phyloP scores from a whole-genome alignment of 768 basidiomycete species.

The Termitomyces sp. region DNA sequence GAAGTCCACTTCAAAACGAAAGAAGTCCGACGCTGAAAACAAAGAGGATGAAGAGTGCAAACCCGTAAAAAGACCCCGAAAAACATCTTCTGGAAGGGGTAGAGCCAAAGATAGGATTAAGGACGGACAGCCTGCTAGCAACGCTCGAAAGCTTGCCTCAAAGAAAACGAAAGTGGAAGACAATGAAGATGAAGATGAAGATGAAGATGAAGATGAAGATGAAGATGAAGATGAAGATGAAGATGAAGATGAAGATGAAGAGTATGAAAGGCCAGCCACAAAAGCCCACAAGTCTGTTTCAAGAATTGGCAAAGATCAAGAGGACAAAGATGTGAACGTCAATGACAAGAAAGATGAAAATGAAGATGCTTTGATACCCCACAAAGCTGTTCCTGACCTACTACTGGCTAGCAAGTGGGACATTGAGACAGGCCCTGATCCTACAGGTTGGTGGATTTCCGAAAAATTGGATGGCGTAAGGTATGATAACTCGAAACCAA shows the following conservation, averaged over 20 bases:
- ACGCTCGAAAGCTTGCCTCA: conserved; percentile 16
- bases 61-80: conserved; percentile 12
- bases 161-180: conserved; percentile 15
- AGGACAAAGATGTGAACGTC: conserved; percentile 20
- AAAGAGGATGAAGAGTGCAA: conserved; percentile 10
- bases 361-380: background rate
- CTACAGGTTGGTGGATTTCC: conserved; percentile 56
- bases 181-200: too few relatives aligned
- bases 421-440: conserved; percentile 45
- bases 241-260: too few relatives aligned
- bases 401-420: conserved; percentile 57
- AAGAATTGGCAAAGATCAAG: conserved; percentile 22
- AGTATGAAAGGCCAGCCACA: conserved; percentile 9
- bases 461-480: conserved; percentile 60
- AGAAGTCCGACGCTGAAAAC: conserved; percentile 17
- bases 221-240: too few relatives aligned
- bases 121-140: conserved; percentile 12
- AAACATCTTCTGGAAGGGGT: conserved; percentile 5
- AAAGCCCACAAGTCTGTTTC: conserved; percentile 4
- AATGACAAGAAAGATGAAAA: conserved; percentile 12
- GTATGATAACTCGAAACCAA: conserved; percentile 24
- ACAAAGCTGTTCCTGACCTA: conserved; percentile 36
- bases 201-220: too few relatives aligned
- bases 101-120: conserved; percentile 22
- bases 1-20: conserved; percentile 17